Conservation (phyloP, 2,329 filamentous ascomycete genomes). For the Neodidymelliopsis sp. region DNA sequence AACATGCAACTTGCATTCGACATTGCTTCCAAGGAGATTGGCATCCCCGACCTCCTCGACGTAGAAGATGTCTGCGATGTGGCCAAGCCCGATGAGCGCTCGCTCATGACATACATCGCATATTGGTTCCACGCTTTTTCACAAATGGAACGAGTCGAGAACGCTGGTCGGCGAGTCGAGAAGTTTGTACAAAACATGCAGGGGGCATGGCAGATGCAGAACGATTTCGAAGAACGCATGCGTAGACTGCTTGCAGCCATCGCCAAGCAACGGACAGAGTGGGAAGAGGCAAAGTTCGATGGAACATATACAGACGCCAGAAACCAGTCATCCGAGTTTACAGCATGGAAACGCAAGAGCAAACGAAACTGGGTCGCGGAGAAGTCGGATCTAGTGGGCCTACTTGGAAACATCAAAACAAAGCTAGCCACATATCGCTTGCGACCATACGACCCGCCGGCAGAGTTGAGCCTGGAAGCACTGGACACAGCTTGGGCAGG, state of each 20-base stretch:
- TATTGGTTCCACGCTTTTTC: slow-evolving; percentile 99
- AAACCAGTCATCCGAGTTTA: slow-evolving; percentile 80
- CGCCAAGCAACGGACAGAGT: slow-evolving; percentile 73
- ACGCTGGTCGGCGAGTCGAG: slow-evolving; percentile 92
- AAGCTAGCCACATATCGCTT: slow-evolving; percentile 95
- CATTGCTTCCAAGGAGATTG: slow-evolving; percentile 94
- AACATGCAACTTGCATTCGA: slow-evolving; percentile 99
- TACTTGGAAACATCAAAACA: slow-evolving; percentile 98
- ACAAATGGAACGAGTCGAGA: slow-evolving; percentile 98
- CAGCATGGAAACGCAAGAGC: slow-evolving; percentile 85
- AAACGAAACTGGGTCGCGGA: slow-evolving; percentile 98
- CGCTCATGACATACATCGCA: slow-evolving; percentile 98
- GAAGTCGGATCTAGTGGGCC: slow-evolving; percentile 91
- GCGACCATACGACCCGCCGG: slow-evolving; percentile 87
- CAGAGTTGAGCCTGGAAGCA: slow-evolving; percentile 80
- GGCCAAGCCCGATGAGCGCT: slow-evolving; percentile 91
- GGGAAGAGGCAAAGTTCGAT: slow-evolving; percentile 83
- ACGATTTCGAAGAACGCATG: slow-evolving; percentile 92
- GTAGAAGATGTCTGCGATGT: slow-evolving; percentile 99
- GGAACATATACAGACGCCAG: slow-evolving; percentile 95
- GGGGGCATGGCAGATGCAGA: slow-evolving; percentile 99
- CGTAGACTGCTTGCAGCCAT: slow-evolving; percentile 79
- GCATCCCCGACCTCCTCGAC: slow-evolving; percentile 92
- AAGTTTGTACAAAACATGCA: slow-evolving; percentile 99
- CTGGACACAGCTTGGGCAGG: slow-evolving; percentile 83